These are phyloP conservation scores for Zea luxurians DNA, from an alignment of 176 grass and related monocot genomes.

Conservation along the genomic window DNA sequence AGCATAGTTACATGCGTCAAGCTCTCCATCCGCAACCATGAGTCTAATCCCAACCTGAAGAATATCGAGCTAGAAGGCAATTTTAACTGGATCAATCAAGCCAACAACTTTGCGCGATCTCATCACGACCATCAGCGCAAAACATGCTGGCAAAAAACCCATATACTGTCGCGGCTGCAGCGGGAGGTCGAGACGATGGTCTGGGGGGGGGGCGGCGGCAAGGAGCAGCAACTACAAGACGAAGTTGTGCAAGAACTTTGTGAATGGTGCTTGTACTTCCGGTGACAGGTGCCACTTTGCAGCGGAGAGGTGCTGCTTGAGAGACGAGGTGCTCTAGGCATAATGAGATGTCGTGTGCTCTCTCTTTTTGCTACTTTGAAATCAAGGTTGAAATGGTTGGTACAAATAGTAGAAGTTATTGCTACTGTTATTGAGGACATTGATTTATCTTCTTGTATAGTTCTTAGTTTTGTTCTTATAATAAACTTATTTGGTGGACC, in stretches of 20 bases:
- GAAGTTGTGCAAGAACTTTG: conserved; percentile 80
- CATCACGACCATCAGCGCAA: conserved; percentile 55
- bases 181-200: not conserved
- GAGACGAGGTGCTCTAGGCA: not conserved
- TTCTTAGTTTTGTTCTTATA: too few species aligned
- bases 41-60: conserved; percentile 65
- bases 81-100: conserved; percentile 88
- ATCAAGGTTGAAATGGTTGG: too few species aligned
- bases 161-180: not conserved
- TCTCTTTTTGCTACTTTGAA: conserved; percentile 31
- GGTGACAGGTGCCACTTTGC: conserved; percentile 78
- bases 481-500: too few species aligned
- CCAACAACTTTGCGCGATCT: conserved; percentile 63
- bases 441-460: too few species aligned
- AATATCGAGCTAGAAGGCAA: conserved; percentile 90
- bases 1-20: conserved; percentile 64
- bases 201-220: conserved; percentile 46
- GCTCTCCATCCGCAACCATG: conserved; percentile 69
- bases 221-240: conserved; percentile 70
- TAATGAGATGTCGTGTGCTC: not conserved
- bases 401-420: too few species aligned
- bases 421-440: too few species aligned
- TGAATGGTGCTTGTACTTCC: conserved; percentile 68
- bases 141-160: conserved; percentile 35
- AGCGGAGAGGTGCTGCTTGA: conserved; percentile 55